A percentile compares a stretch with the other conserved stretches of the same genome.
These are phyloP conservation scores for Globisporangium splendens DNA, from an alignment of 352 stramenopile genomes.

Conservation along the genomic window DNA sequence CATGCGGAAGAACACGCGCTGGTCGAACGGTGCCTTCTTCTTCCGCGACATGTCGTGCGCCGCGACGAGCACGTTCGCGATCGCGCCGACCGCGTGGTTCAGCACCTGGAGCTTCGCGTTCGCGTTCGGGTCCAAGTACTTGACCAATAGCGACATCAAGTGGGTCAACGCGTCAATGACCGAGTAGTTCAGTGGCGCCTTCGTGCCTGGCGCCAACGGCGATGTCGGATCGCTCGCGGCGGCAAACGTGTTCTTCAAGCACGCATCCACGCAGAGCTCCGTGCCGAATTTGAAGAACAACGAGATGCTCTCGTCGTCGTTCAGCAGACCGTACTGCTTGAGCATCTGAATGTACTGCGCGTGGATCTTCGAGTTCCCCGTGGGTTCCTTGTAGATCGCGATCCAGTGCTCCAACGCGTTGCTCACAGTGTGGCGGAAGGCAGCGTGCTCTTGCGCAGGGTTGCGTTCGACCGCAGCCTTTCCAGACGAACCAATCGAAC, in stretches of 20 bases:
- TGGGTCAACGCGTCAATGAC: constrained; percentile 96
- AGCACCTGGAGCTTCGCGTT: constrained; percentile 86
- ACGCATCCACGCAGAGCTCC: constrained; percentile 96
- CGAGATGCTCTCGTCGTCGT: constrained; percentile 95
- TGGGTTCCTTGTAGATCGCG: constrained; percentile 93
- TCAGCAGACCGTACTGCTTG: constrained; percentile 94
- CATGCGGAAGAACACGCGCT: constrained; percentile 98
- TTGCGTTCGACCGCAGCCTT: constrained; percentile 29
- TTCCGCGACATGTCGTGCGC: constrained; percentile 77
- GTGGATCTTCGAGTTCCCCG: constrained; percentile 93
- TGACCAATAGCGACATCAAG: constrained; percentile 95
- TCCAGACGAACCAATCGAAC: constrained; percentile 39
- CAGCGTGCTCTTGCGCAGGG: constrained; percentile 67
- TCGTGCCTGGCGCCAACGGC: constrained; percentile 37
- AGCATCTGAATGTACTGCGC: constrained; percentile 97
- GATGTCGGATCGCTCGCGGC: constrained; percentile 22
- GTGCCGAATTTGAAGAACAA: constrained; percentile 96
- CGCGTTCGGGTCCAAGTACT: constrained; percentile 88
- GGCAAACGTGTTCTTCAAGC: constrained; percentile 85
- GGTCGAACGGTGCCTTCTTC: constrained; percentile 92
- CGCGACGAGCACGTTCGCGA: constrained; percentile 93
- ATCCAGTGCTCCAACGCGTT: constrained; percentile 98
- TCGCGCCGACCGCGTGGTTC: constrained; percentile 94
- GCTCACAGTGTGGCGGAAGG: constrained; percentile 84
- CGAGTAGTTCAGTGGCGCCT: constrained; percentile 84